These are phyloP conservation scores for Benincasa hispida DNA, from an alignment of 306 rosid species.

Conservation along the genomic window DNA sequence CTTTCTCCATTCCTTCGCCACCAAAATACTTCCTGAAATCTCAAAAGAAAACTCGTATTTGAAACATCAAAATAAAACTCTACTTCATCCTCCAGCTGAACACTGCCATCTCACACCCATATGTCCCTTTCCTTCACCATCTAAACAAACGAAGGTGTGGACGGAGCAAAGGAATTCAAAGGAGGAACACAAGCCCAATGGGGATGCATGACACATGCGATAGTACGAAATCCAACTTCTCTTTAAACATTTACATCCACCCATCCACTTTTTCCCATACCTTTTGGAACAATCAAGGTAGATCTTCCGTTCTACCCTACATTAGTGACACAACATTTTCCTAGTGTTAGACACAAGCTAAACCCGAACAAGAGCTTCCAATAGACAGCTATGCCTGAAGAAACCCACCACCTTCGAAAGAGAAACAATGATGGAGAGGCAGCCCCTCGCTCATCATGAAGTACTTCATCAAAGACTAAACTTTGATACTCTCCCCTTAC, in stretches of 20 bases:
- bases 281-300: background rate
- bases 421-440: background rate
- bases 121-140: background rate
- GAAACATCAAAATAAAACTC: background rate
- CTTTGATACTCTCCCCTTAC: background rate
- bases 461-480: background rate
- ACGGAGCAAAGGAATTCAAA: background rate
- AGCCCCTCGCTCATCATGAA: background rate
- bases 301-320: background rate
- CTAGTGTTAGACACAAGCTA: background rate
- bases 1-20: no score
- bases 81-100: background rate
- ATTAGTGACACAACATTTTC: background rate
- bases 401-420: background rate
- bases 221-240: background rate
- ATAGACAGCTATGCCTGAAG: background rate
- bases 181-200: background rate
- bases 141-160: background rate
- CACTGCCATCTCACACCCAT: background rate
- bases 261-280: background rate
- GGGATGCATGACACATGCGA: background rate
- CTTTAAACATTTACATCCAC: background rate
- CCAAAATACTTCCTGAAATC: background rate
- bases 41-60: background rate
- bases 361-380: background rate